Conservation (phyloP, 306 rosid species). For the Castanea mollissima region DNA sequence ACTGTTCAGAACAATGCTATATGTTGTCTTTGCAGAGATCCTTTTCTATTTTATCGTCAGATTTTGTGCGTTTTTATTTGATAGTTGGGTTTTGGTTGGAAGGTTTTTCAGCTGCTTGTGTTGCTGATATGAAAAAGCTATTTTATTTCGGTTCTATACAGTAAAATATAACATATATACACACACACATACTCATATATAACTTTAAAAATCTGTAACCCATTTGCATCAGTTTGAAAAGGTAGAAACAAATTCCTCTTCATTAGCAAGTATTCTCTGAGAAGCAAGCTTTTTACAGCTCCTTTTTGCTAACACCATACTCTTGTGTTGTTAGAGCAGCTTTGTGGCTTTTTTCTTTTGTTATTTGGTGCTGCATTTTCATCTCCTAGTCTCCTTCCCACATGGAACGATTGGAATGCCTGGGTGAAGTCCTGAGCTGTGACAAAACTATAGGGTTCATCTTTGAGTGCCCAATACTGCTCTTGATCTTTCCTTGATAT, state of each 20-base stretch:
- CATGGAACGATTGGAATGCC: constrained; percentile 35
- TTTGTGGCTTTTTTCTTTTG: constrained; percentile 34
- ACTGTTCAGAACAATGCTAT: too few species aligned
- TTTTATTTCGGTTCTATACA: too few species aligned
- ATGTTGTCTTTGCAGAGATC: too few species aligned
- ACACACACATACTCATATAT: too few species aligned
- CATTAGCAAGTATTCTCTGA: constrained; percentile 41
- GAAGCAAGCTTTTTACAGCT: constrained; percentile 30
- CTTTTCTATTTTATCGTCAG: too few species aligned
- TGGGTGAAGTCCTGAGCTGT: constrained; percentile 31
- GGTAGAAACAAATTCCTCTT: constrained; percentile 44
- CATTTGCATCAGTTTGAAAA: constrained; percentile 35
- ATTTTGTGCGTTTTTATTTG: too few species aligned
- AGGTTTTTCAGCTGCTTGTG: too few species aligned
- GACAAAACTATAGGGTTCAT: constrained; percentile 30
- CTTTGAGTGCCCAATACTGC: constrained; percentile 39
- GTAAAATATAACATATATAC: too few species aligned
- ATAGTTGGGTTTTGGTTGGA: too few species aligned
- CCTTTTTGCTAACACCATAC: constrained; percentile 33
- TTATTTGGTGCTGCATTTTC: constrained; percentile 38
- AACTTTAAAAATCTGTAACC: not conserved
- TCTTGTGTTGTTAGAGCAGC: constrained; percentile 37
- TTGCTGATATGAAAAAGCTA: too few species aligned
- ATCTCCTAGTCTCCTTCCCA: constrained; percentile 32
- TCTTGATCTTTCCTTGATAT: constrained; percentile 47